These are phyloP conservation scores for Lentinula sp. DNA, from an alignment of 768 basidiomycete species.

Conservation along the genomic window DNA sequence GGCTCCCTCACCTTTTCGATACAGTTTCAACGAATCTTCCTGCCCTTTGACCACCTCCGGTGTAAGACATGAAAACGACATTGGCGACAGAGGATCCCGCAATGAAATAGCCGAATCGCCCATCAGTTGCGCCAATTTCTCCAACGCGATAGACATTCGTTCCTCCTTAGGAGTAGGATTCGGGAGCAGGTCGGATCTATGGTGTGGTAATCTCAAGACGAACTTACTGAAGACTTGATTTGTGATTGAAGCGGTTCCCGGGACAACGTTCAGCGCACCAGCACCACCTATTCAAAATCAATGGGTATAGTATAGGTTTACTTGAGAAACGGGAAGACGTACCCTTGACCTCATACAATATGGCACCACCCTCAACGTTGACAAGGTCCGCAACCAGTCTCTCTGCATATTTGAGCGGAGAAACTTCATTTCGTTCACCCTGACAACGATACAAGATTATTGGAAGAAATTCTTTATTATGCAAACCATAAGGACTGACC, in stretches of 20 bases:
- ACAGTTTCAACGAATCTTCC: slow-evolving; percentile 39
- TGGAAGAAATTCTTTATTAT: background rate
- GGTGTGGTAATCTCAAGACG: slow-evolving; percentile 44
- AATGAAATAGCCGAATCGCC: slow-evolving; percentile 37
- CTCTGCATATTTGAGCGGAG: slow-evolving; percentile 54
- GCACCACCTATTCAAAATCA: slow-evolving; percentile 37
- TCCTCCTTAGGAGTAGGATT: slow-evolving; percentile 30
- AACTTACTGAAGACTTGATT: slow-evolving; percentile 64
- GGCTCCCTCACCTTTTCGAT: slow-evolving; percentile 33
- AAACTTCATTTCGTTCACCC: slow-evolving; percentile 56
- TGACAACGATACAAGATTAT: slow-evolving; percentile 16
- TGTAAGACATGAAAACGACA: slow-evolving; percentile 65
- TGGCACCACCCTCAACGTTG: slow-evolving; percentile 42
- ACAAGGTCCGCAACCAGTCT: slow-evolving; percentile 40
- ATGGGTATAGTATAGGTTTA: background rate
- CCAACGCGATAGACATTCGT: slow-evolving; percentile 52
- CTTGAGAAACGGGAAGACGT: background rate
- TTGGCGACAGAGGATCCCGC: slow-evolving; percentile 50
- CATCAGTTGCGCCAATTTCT: slow-evolving; percentile 45
- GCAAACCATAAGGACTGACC: slow-evolving; percentile 27
- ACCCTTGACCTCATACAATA: slow-evolving; percentile 63
- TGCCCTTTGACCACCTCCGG: slow-evolving; percentile 48
- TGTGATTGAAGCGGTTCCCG: slow-evolving; percentile 51
- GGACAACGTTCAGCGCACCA: slow-evolving; percentile 49
- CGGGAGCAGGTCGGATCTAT: slow-evolving; percentile 40